These are phyloP conservation scores for Linderniella brevidens DNA, from an alignment of 257 asterid genomes.

Conservation along the genomic window DNA sequence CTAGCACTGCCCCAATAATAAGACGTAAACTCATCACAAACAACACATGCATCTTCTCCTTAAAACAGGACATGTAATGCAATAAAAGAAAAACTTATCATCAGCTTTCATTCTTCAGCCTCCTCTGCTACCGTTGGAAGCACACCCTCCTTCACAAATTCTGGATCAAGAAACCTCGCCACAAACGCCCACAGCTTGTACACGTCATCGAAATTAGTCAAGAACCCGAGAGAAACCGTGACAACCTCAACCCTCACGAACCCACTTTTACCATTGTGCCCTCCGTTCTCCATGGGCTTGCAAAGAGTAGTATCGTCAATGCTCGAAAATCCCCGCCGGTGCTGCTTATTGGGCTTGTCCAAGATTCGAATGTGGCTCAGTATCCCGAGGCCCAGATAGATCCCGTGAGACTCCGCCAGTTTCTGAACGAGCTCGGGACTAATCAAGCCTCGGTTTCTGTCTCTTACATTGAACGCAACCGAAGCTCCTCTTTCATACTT, in stretches of 20 bases:
- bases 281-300: constrained; percentile 82
- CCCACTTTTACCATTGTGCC: constrained; percentile 53
- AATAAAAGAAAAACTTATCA: too few species aligned
- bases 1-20: too few species aligned
- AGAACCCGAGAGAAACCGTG: constrained; percentile 86
- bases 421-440: constrained; percentile 70
- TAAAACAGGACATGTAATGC: too few species aligned
- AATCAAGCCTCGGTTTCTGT: constrained; percentile 44
- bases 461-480: constrained; percentile 69
- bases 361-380: constrained; percentile 62
- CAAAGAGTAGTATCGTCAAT: constrained; percentile 72
- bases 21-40: too few species aligned
- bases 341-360: constrained; percentile 39
- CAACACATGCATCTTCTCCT: too few species aligned
- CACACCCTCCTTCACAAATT: constrained; percentile 55
- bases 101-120: constrained; percentile 3
- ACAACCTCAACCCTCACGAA: constrained; percentile 88
- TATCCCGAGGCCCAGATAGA: constrained; percentile 65
- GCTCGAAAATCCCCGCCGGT: constrained; percentile 21
- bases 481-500: constrained; percentile 85
- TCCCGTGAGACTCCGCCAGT: constrained; percentile 47
- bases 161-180: constrained; percentile 79
- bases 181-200: constrained; percentile 92
- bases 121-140: constrained; percentile 75
- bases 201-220: constrained; percentile 82